Conservation (phyloP, 352 stramenopile species). For the Phytophthora citrophthora region DNA sequence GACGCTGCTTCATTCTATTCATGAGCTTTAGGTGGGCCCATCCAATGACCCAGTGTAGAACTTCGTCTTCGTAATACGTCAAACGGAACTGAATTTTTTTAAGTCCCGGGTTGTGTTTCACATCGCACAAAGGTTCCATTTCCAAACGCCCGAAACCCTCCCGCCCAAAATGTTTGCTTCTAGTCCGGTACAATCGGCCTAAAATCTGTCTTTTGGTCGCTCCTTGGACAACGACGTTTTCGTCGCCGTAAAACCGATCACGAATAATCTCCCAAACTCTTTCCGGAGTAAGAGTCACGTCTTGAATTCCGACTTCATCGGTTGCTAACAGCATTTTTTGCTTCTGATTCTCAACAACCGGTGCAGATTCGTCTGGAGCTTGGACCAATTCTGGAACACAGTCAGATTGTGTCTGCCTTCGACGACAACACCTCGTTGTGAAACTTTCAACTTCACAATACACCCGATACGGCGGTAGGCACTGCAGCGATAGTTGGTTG, state of each 20-base stretch:
- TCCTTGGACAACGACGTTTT: too few species aligned
- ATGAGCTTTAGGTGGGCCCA: conserved; percentile 6
- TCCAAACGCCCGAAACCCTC: conserved; percentile 5
- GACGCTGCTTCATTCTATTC: conserved; percentile 1
- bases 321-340: too few species aligned
- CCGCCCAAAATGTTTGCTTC: conserved; percentile 2
- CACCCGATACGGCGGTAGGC: too few species aligned
- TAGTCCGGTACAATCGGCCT: background rate
- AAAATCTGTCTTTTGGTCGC: too few species aligned
- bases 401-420: background rate
- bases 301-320: too few species aligned
- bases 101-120: conserved; percentile 1
- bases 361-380: background rate
- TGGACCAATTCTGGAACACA: background rate
- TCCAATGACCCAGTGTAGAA: conserved; percentile 2
- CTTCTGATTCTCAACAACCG: too few species aligned
- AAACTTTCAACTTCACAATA: too few species aligned
- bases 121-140: background rate
- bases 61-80: conserved; percentile 21
- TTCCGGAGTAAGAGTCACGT: too few species aligned
- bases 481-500: too few species aligned
- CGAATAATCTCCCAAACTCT: too few species aligned
- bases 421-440: background rate
- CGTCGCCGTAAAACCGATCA: too few species aligned
- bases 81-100: conserved; percentile 20